Percentiles rank a stretch among this genome's conserved stretches.
These are phyloP conservation scores for Starmerella lactis-condensi DNA, from an alignment of 805 yeast genomes.

Conservation along the genomic window DNA sequence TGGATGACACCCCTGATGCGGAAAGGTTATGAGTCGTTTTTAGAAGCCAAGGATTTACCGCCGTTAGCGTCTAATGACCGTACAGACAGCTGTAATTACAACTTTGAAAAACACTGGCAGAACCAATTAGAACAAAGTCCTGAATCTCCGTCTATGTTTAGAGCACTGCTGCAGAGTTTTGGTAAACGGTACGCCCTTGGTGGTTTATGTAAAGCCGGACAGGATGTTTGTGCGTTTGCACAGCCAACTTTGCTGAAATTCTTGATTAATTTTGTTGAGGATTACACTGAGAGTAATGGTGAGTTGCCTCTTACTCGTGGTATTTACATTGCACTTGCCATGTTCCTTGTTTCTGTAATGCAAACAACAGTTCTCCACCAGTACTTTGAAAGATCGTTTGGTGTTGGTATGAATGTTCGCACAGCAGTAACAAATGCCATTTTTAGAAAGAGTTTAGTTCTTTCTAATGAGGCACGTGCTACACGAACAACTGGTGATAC, in stretches of 20 bases:
- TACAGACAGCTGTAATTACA: conserved; percentile 34
- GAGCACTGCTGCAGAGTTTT: conserved; percentile 51
- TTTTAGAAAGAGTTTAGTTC: conserved; percentile 47
- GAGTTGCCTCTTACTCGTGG: conserved; percentile 36
- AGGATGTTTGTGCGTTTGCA: conserved; percentile 65
- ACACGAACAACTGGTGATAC: conserved; percentile 75
- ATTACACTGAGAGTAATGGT: conserved; percentile 20
- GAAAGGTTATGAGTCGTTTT: conserved; percentile 47
- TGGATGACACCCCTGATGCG: conserved; percentile 85
- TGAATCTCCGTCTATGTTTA: conserved; percentile 32
- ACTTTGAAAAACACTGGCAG: conserved; percentile 45
- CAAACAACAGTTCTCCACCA: conserved; percentile 52
- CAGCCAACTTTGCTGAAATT: conserved; percentile 68
- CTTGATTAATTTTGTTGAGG: conserved; percentile 44
- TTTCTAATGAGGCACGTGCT: conserved; percentile 49
- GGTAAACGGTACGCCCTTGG: conserved; percentile 55
- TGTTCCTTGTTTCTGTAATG: conserved; percentile 43
- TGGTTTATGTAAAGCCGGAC: conserved; percentile 50
- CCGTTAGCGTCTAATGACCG: conserved; percentile 50
- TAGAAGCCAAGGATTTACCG: conserved; percentile 47
- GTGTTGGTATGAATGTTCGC: conserved; percentile 44
- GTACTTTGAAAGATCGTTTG: conserved; percentile 33
- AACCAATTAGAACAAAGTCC: conserved; percentile 26
- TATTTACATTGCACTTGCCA: conserved; percentile 37
- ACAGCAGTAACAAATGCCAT: conserved; percentile 45